Percentiles rank a stretch among this genome's conserved stretches.
phyloP scores from a whole-genome alignment of 305 asterid genomes.

The Lippia alba region DNA sequence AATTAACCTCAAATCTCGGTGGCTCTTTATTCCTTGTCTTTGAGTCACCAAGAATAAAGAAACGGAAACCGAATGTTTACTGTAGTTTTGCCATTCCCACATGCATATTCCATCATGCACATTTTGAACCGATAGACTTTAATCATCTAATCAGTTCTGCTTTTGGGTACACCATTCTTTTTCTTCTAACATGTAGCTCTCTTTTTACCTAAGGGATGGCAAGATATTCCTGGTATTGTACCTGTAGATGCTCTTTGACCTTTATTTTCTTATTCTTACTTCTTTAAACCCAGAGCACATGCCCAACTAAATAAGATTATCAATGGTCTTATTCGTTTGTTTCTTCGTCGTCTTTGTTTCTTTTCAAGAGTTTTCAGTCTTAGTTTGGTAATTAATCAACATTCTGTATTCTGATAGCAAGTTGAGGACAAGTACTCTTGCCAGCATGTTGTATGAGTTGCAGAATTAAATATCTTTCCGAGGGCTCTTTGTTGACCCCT shows the following conservation, averaged over 20 bases:
- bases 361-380: slow-evolving; percentile 1
- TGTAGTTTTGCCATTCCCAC: neutral
- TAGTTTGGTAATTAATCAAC: slow-evolving; percentile 10
- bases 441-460: neutral
- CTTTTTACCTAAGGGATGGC: slow-evolving; percentile 1
- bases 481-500: neutral
- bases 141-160: neutral
- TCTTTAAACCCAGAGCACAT: neutral
- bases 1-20: slow-evolving; percentile 1
- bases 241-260: too few species aligned
- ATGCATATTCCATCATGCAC: neutral
- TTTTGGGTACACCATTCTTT: slow-evolving; percentile 1
- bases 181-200: neutral
- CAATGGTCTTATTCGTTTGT: neutral
- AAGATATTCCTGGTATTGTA: slow-evolving; percentile 8
- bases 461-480: neutral
- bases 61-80: neutral
- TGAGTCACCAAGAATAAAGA: slow-evolving; percentile 8
- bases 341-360: slow-evolving; percentile 13
- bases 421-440: neutral
- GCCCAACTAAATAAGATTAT: too few species aligned
- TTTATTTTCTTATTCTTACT: too few species aligned
- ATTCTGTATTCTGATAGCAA: neutral
- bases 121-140: neutral
- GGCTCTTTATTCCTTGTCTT: slow-evolving; percentile 18